phyloP scores from a whole-genome alignment of 106 monocot genomes.

The Posidonia australis region DNA sequence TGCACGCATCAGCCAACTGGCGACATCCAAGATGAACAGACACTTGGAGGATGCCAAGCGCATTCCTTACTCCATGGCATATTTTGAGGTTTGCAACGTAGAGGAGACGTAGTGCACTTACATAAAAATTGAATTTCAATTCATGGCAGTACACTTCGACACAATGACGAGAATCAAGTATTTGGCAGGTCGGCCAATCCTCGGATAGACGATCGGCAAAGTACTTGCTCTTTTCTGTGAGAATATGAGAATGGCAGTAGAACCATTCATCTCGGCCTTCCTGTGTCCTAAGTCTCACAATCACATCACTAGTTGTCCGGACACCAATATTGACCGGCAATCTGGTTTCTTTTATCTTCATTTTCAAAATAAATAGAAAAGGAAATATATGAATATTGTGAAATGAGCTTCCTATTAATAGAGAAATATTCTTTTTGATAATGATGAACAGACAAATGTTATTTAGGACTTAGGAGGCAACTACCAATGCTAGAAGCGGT shows the following conservation, averaged over 20 bases:
- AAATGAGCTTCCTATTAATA: too few species aligned
- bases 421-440: too few species aligned
- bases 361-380: too few species aligned
- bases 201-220: constrained; percentile 82
- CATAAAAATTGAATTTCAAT: constrained; percentile 58
- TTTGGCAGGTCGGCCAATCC: constrained; percentile 82
- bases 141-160: constrained; percentile 71
- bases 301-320: constrained; percentile 62
- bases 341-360: constrained; percentile 9
- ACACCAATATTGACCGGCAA: constrained; percentile 39
- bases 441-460: too few species aligned
- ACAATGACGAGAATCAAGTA: constrained; percentile 71
- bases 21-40: constrained; percentile 50
- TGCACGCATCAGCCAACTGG: constrained; percentile 36
- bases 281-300: constrained; percentile 60
- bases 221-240: constrained; percentile 62
- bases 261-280: constrained; percentile 73
- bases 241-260: constrained; percentile 70
- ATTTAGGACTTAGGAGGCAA: too few species aligned
- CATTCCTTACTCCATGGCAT: constrained; percentile 50
- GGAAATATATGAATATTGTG: too few species aligned
- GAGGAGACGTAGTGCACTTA: constrained; percentile 52
- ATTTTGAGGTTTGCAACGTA: constrained; percentile 41
- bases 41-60: constrained; percentile 74
- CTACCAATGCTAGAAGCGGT: too few species aligned